Evolutionary conservation across 129 eudicot species (phyloP), one percentile per base, ranked within the genome.

Genomic region (Glebionis coronaria): DNA sequence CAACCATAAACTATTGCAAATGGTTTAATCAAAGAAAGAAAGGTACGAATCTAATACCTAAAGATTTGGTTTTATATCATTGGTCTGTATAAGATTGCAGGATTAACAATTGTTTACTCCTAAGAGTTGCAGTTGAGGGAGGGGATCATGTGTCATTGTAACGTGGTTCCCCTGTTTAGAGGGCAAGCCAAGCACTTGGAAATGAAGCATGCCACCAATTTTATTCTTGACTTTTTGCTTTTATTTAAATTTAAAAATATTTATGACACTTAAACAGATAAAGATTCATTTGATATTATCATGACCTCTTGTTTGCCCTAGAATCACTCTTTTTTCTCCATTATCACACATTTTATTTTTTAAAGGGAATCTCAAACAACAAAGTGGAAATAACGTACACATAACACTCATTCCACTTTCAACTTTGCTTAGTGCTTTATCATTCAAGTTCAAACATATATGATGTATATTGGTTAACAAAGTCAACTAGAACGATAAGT

Each of bases 111-210:
- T 25, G 27, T 52, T 50, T 19, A 55, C 51, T 29, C 46, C 29
- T 58, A 38, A 56, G 70, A 44, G 79, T 18, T 75, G 56, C 59
- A 54, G 69, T 75, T 75, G 76, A 63, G 67, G 67, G 54, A n/a
- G n/a, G n/a, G n/a, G 61, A 77, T 77, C 67, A 70, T 70, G 76
- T 77, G 81, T 70, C 72, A 53, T 16, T 77, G 81, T 68, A 75
- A 75, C 79, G 79, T 77, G 81, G 73, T 77, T 77, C 57, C 81
- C 81, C 73, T 70, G 57, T 77, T 77, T 65, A 58, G 51, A 70
- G 67, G 81, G 72, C 66, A 76, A 55, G 21, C 62, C 56, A 75
- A 65, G 77, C 81, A 75, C 75, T 64, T 63, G 70, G 49, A 73
- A 64, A 73, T 65, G 77, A 73, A 63, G 62, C 72, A 45, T 73